A percentile compares a stretch with the other conserved stretches of the same genome.
Conservation (phyloP, 805 yeast species). For the Candida succiphila region DNA sequence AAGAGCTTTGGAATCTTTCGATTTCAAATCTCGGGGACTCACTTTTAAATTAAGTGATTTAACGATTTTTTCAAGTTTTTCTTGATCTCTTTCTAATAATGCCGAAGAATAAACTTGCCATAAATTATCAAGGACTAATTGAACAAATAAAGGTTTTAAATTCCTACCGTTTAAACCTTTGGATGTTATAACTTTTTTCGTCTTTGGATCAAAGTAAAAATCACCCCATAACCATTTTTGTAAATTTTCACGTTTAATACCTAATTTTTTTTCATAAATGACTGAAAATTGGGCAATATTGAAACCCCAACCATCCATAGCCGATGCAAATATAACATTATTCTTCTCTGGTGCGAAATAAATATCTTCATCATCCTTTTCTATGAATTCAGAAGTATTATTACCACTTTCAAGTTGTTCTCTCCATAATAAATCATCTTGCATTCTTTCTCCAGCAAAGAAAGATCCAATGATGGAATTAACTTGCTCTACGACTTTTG, state of each 20-base stretch:
- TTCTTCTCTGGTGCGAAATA: conserved; percentile 83
- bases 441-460: conserved; percentile 87
- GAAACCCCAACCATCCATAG: conserved; percentile 98
- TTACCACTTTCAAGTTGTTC: conserved; percentile 45
- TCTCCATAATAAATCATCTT: conserved; percentile 72
- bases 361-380: conserved; percentile 68
- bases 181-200: conserved; percentile 67
- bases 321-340: conserved; percentile 84
- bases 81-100: conserved; percentile 53
- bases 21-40: conserved; percentile 63
- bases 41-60: conserved; percentile 59
- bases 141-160: conserved; percentile 77
- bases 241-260: conserved; percentile 69
- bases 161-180: conserved; percentile 51
- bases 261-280: conserved; percentile 75
- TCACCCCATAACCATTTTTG: conserved; percentile 96
- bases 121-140: conserved; percentile 76
- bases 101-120: conserved; percentile 85
- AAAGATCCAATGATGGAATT: conserved; percentile 92
- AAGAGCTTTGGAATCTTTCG: conserved; percentile 64
- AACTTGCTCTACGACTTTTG: conserved; percentile 80
- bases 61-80: conserved; percentile 62
- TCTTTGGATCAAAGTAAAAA: conserved; percentile 78
- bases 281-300: conserved; percentile 81
- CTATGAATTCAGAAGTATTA: conserved; percentile 46